These are phyloP conservation scores for Akebia trifoliata DNA, from an alignment of 164 flowering plant genomes.

Conservation along the genomic window DNA sequence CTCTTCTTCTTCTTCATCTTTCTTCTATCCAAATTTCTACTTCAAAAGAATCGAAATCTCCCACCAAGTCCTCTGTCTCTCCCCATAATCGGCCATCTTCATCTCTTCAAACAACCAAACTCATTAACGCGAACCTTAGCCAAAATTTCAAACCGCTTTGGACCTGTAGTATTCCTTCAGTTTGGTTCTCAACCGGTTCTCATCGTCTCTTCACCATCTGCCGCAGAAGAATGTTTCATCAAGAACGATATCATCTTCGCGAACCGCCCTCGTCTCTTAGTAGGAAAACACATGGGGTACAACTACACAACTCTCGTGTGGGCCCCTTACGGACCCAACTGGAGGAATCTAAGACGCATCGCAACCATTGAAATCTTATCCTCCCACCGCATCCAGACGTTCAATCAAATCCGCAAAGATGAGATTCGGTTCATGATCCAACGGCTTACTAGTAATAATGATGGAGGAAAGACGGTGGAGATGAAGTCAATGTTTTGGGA, in stretches of 20 bases:
- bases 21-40: neutral
- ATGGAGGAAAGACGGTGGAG: constrained; percentile 5
- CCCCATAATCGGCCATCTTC: constrained; percentile 16
- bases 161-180: constrained; percentile 3
- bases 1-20: neutral
- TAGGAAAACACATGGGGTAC: constrained; percentile 10
- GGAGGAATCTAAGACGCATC: constrained; percentile 26
- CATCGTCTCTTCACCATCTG: constrained; percentile 12
- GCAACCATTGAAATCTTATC: constrained; percentile 20
- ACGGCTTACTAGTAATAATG: neutral
- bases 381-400: neutral
- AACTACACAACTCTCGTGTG: constrained; percentile 11
- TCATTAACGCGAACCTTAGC: constrained; percentile 8
- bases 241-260: constrained; percentile 14
- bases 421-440: constrained; percentile 9
- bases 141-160: neutral
- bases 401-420: neutral
- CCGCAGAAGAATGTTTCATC: constrained; percentile 11
- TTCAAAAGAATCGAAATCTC: neutral
- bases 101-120: constrained; percentile 14
- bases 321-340: constrained; percentile 16
- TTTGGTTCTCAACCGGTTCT: constrained; percentile 12
- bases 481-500: constrained; percentile 20
- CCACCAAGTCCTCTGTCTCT: constrained; percentile 16
- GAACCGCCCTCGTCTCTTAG: constrained; percentile 10